Percentiles rank a stretch among this genome's conserved stretches.
Conservation (phyloP, 345 rosid genomes). For the Linum usitatissimum region DNA sequence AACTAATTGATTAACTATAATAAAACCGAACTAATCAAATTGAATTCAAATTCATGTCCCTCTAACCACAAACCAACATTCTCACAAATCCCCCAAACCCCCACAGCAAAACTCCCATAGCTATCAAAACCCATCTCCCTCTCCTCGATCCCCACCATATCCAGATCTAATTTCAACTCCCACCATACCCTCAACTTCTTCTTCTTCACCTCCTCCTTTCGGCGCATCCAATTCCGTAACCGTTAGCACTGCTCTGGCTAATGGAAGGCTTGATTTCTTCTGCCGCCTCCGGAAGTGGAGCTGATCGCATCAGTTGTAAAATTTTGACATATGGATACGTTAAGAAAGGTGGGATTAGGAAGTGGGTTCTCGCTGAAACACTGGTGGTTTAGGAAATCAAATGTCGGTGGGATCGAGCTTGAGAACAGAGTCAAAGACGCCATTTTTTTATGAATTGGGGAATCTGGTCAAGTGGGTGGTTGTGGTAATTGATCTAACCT, state of each 20-base stretch:
- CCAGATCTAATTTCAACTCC: too few relatives aligned
- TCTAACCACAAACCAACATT: too few relatives aligned
- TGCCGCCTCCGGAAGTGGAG: slow-evolving; percentile 15
- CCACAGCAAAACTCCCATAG: too few relatives aligned
- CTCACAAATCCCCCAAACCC: too few relatives aligned
- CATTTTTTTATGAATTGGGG: slow-evolving; percentile 25
- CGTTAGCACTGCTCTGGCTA: slow-evolving; percentile 32
- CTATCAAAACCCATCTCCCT: too few relatives aligned
- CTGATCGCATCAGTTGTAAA: slow-evolving; percentile 16
- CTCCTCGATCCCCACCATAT: too few relatives aligned
- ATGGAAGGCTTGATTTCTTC: slow-evolving; percentile 14
- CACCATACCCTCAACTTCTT: slow-evolving; percentile 50
- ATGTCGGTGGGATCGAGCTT: slow-evolving; percentile 37
- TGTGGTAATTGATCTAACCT: not conserved
- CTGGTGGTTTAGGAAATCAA: too few relatives aligned
- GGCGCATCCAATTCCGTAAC: not conserved
- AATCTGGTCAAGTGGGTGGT: not conserved
- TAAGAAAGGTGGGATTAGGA: slow-evolving; percentile 20
- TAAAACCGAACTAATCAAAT: too few relatives aligned
- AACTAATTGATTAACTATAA: too few relatives aligned
- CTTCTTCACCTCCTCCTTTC: slow-evolving; percentile 16
- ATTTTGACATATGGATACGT: slow-evolving; percentile 30
- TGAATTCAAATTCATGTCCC: too few relatives aligned
- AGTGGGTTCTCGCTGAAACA: slow-evolving; percentile 39
- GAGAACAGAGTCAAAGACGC: slow-evolving; percentile 43